Conservation (phyloP, 1,284 basidiomycete genomes). For the Porogramme epimiltina region DNA sequence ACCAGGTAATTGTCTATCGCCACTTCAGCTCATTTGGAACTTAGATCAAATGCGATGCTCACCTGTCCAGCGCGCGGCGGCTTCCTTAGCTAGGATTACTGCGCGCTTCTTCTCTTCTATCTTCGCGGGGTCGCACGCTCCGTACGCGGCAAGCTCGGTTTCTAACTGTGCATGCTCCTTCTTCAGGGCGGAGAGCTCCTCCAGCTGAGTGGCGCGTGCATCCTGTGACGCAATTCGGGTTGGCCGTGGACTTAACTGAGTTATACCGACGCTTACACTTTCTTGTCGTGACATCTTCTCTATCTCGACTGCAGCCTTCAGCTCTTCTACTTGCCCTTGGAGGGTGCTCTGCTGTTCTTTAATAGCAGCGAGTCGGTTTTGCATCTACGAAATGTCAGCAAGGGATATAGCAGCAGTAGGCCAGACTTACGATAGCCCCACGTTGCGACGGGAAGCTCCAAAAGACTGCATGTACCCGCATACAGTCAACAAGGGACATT, state of each 20-base stretch:
- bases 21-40: background rate
- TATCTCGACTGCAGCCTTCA: constrained; percentile 38
- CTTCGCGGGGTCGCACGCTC: constrained; percentile 80
- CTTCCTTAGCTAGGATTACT: constrained; percentile 74
- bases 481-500: constrained; percentile 21
- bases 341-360: constrained; percentile 50
- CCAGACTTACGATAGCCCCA: constrained; percentile 62
- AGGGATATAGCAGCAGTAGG: no score
- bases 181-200: constrained; percentile 50
- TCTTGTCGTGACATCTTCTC: constrained; percentile 64
- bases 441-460: constrained; percentile 91
- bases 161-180: constrained; percentile 61
- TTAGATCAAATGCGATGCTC: constrained; percentile 23
- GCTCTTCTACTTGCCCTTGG: constrained; percentile 46
- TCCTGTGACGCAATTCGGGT: constrained; percentile 40
- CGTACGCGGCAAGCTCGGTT: constrained; percentile 72
- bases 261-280: constrained; percentile 49
- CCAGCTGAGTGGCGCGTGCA: constrained; percentile 53
- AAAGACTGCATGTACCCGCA: constrained; percentile 64
- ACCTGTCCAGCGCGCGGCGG: constrained; percentile 87
- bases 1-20: constrained; percentile 39
- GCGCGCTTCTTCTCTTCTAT: constrained; percentile 76
- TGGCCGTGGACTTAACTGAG: background rate
- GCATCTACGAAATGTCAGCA: constrained; percentile 57
- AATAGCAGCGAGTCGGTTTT: constrained; percentile 57